Evolutionary conservation across 73 alveolate species (phyloP), one percentile per base, ranked within the genome.

Genomic region (Paramecium sexaurelia): DNA sequence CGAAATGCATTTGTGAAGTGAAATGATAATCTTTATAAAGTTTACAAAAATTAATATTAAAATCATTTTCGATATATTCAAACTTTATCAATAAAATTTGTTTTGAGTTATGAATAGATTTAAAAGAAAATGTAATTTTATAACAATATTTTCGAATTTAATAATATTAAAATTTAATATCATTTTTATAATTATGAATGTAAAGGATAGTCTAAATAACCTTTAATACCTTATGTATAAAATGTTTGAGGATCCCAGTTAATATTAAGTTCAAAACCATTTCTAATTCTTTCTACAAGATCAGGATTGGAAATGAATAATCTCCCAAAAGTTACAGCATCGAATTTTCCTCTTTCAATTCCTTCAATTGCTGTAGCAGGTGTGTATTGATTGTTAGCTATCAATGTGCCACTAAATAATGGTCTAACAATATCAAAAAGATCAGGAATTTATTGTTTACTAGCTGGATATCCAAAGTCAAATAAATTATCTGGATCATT

Each of bases 121-220:
- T n/a, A n/a, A n/a, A n/a, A n/a, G n/a, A n/a, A n/a, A n/a, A n/a
- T n/a, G n/a, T n/a, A n/a, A n/a, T n/a, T n/a, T n/a, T n/a, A n/a
- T n/a, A n/a, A n/a, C n/a, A n/a, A n/a, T n/a, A n/a, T n/a, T n/a
- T n/a, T n/a, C n/a, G n/a, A n/a, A n/a, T n/a, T n/a, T n/a, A n/a
- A n/a, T 47, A 47, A 2, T 13, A 3, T 82, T 7, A 2, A 2
- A 37, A 0, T 35, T 35, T n/a, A 35, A 7, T 15, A 82, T 35
- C 43, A 5, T 82, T 78, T 8, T 36, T 33, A 39, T 19, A 37
- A 66, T 87, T 69, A 33, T 26, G 66, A 11, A 32, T 87, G 29
- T 36, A 87, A 87, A 6, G 94, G 94, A 71, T 88, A 88, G 10
- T 88, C 94, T 20, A 56, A 26, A 37, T 88, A 88, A 11, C 94